Evolutionary conservation across 768 basidiomycete genomes (phyloP).

Genomic region (Boletus eberwhitei): DNA sequence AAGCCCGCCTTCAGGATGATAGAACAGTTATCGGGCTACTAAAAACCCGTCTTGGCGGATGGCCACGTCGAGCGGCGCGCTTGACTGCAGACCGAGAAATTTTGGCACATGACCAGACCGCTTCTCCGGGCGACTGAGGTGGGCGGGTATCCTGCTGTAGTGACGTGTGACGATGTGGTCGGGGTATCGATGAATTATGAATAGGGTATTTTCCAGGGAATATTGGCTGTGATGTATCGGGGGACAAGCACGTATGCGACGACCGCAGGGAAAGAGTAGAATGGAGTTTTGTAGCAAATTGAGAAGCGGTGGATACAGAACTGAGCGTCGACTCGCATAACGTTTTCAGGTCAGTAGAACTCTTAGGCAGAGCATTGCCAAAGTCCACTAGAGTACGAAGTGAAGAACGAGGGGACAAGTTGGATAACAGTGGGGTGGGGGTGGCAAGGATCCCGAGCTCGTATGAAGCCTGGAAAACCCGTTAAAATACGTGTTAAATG

Average conservation of each 20-base stretch:
- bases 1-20: slow-evolving; percentile 5
- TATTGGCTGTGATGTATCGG: slow-evolving; percentile 6
- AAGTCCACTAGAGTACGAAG: slow-evolving; percentile 24
- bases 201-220: slow-evolving; percentile 2
- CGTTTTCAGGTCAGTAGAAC: slow-evolving; percentile 17
- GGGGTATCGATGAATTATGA: slow-evolving; percentile 9
- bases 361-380: background rate
- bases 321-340: slow-evolving; percentile 17
- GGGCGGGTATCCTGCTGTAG: slow-evolving; percentile 2
- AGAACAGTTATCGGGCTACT: slow-evolving; percentile 17
- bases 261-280: slow-evolving; percentile 2
- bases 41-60: slow-evolving; percentile 20
- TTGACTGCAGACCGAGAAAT: slow-evolving; percentile 26
- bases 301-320: slow-evolving; percentile 21
- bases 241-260: slow-evolving; percentile 1
- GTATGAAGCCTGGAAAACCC: slow-evolving; percentile 12
- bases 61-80: slow-evolving; percentile 26
- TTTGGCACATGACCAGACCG: slow-evolving; percentile 32
- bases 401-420: slow-evolving; percentile 20
- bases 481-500: background rate
- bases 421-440: slow-evolving; percentile 3
- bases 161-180: slow-evolving; percentile 9
- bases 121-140: slow-evolving; percentile 7
- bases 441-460: slow-evolving; percentile 20
- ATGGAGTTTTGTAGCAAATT: slow-evolving; percentile 8